Evolutionary conservation across 768 basidiomycete species (phyloP).

Genomic region (Kwoniella dejecticola): DNA sequence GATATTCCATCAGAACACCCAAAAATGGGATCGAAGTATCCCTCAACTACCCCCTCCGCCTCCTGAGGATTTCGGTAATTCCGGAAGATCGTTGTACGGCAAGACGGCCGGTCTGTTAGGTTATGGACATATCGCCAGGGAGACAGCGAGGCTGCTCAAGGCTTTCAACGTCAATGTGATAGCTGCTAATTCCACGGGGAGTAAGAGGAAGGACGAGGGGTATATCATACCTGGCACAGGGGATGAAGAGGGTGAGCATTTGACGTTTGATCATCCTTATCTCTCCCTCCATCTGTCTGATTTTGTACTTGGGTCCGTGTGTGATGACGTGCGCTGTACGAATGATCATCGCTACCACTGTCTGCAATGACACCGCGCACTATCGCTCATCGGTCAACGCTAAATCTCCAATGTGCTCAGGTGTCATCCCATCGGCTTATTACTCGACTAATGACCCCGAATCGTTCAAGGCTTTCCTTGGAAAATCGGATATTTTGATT

Average conservation of each 20-base stretch:
- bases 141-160: slow-evolving; percentile 52
- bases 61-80: slow-evolving; percentile 13
- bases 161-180: slow-evolving; percentile 50
- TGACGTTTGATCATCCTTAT: background rate
- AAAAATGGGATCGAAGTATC: slow-evolving; percentile 11
- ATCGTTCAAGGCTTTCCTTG: slow-evolving; percentile 51
- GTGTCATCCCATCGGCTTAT: slow-evolving; percentile 46
- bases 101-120: slow-evolving; percentile 55
- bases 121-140: slow-evolving; percentile 53
- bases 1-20: slow-evolving; percentile 11
- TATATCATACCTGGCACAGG: slow-evolving; percentile 54
- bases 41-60: slow-evolving; percentile 24
- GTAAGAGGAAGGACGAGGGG: slow-evolving; percentile 47
- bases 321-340: no score
- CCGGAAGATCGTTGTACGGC: slow-evolving; percentile 34
- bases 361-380: no score
- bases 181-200: slow-evolving; percentile 52
- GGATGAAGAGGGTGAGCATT: slow-evolving; percentile 49
- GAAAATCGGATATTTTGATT: slow-evolving; percentile 50
- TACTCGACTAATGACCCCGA: slow-evolving; percentile 45
- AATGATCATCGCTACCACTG: no score
- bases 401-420: no score
- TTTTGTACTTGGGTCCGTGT: no score
- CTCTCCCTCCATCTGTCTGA: no score
- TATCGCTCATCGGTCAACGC: no score